These are phyloP conservation scores for Fraxinus dipetala DNA, from an alignment of 305 asterid species.

Conservation along the genomic window DNA sequence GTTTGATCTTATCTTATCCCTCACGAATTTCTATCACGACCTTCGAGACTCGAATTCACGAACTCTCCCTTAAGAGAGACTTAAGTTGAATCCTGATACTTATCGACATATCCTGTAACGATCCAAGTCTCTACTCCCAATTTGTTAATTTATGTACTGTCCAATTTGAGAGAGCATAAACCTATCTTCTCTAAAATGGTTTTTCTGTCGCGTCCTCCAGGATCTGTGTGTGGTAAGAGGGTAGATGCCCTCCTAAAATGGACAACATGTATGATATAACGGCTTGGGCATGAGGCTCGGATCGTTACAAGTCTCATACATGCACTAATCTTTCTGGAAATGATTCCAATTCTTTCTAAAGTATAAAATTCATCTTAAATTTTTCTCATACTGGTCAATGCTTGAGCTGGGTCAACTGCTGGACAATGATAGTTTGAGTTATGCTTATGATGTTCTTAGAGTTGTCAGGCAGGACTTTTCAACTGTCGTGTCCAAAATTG, in stretches of 20 bases:
- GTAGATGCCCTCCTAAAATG: background rate
- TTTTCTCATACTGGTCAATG: background rate
- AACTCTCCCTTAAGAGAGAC: too few relatives aligned
- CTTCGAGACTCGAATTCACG: too few relatives aligned
- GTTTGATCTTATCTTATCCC: too few relatives aligned
- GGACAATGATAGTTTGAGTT: background rate
- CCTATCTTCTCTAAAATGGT: too few relatives aligned
- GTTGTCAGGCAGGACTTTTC: background rate
- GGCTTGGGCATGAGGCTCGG: background rate
- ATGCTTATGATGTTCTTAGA: background rate
- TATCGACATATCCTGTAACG: too few relatives aligned
- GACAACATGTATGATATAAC: background rate
- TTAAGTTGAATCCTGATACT: too few relatives aligned
- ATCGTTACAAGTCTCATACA: background rate
- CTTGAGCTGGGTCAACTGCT: background rate
- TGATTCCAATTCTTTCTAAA: background rate
- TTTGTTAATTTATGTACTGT: too few relatives aligned
- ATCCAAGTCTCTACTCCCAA: too few relatives aligned
- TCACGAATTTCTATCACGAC: too few relatives aligned
- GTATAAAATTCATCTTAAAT: background rate
- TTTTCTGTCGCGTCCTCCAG: too few relatives aligned
- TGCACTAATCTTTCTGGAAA: background rate
- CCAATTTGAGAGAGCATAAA: too few relatives aligned
- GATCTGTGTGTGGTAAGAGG: too few relatives aligned
- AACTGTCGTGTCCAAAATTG: background rate